Conservation (phyloP, 768 basidiomycete species). For the Mycena alexandri region DNA sequence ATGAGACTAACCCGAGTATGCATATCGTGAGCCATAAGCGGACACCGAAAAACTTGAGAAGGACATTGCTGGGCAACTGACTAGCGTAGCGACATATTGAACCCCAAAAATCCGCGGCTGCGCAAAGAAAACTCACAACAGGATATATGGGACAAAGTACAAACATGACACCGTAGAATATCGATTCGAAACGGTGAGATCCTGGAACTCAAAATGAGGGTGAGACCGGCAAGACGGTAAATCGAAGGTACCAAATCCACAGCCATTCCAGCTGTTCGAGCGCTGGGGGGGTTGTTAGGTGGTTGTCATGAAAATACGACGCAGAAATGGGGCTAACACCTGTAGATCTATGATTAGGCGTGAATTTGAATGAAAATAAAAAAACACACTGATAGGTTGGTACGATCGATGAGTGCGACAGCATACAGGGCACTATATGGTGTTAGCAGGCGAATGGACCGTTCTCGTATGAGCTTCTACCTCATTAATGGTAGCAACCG, state of each 20-base stretch:
- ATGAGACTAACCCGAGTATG: background rate
- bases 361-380: background rate
- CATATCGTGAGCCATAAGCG: constrained; percentile 12
- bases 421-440: constrained; percentile 7
- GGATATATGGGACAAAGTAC: constrained; percentile 23
- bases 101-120: background rate
- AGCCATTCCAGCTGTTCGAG: constrained; percentile 28
- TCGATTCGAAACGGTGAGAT: constrained; percentile 9
- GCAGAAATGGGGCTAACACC: constrained; percentile 12
- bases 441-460: too few relatives aligned
- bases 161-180: constrained; percentile 8
- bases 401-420: constrained; percentile 18
- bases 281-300: constrained; percentile 20
- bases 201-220: constrained; percentile 5
- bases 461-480: too few relatives aligned
- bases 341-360: constrained; percentile 5
- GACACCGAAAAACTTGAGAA: constrained; percentile 11
- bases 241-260: constrained; percentile 12
- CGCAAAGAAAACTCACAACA: constrained; percentile 9
- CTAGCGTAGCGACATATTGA: constrained; percentile 7
- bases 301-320: constrained; percentile 9
- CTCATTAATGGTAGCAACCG: constrained; percentile 22
- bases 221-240: background rate
- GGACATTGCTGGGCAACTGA: constrained; percentile 17
- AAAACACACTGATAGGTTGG: constrained; percentile 11